Conservation (phyloP, 73 alveolate genomes). For the Uronychia setigera region DNA sequence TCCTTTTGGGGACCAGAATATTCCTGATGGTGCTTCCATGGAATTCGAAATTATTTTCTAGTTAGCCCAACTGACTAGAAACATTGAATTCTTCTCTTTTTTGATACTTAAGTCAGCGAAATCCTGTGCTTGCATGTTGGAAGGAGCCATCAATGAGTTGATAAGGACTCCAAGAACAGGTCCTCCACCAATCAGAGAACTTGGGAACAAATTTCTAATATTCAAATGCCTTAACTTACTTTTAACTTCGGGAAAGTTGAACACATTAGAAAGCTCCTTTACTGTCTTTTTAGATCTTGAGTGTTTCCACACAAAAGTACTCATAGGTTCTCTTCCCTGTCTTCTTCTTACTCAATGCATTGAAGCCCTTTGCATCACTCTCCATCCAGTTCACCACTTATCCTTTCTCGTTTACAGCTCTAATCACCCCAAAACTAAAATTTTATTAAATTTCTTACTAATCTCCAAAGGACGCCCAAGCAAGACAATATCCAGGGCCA, state of each 20-base stretch:
- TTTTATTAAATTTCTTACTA: background rate
- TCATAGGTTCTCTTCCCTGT: background rate
- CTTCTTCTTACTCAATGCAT: background rate
- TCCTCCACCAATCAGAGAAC: background rate
- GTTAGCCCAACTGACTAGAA: background rate
- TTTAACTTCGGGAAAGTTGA: background rate
- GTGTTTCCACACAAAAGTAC: background rate
- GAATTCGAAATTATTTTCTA: background rate
- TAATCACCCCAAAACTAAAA: background rate
- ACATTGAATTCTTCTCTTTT: background rate
- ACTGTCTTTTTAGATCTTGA: background rate
- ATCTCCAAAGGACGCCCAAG: background rate
- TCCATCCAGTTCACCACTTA: background rate
- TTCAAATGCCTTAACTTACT: background rate
- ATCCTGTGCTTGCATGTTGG: background rate
- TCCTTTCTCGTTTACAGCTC: background rate
- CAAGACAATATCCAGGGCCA: background rate
- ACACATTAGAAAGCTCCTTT: background rate
- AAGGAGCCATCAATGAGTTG: background rate
- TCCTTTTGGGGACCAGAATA: background rate
- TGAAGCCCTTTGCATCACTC: background rate
- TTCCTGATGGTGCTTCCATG: background rate
- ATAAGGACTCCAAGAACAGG: background rate
- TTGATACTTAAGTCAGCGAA: background rate
- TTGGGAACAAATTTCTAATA: background rate